Percentiles rank a stretch among this genome's conserved stretches.
Evolutionary conservation across 495 filamentous ascomycete genomes (phyloP).

Genomic region (Xylaria bambusicola): DNA sequence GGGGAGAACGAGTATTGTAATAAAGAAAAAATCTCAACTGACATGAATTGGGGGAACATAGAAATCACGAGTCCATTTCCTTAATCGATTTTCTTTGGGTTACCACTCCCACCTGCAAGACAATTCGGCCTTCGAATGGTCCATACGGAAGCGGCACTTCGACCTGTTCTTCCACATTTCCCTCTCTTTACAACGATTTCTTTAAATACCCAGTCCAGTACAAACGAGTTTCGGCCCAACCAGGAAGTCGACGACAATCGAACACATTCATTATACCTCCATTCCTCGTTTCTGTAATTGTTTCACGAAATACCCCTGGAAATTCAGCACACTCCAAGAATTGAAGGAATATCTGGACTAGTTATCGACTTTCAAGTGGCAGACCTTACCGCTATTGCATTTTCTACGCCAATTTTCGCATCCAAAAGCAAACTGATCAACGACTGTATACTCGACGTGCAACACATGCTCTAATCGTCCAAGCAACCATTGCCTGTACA

Average conservation of each 20-base stretch:
- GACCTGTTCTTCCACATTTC: not conserved
- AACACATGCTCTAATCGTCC: not conserved
- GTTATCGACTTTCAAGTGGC: not conserved
- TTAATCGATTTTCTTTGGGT: not conserved
- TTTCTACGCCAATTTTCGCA: slow-evolving; percentile 13
- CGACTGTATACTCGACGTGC: slow-evolving; percentile 4
- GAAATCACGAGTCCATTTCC: not conserved
- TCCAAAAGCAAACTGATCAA: not conserved
- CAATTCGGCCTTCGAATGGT: slow-evolving; percentile 7
- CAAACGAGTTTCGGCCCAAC: not conserved
- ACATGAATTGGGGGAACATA: slow-evolving; percentile 5
- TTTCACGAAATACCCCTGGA: not conserved
- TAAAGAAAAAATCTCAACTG: slow-evolving; percentile 2
- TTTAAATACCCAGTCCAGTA: slow-evolving; percentile 4
- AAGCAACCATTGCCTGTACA: slow-evolving; percentile 1
- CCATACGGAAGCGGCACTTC: slow-evolving; percentile 8
- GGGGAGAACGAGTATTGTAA: too few species aligned
- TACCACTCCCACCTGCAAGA: slow-evolving; percentile 5
- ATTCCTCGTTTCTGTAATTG: slow-evolving; percentile 2
- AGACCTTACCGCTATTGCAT: not conserved
- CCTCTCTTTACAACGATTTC: not conserved
- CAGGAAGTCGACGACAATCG: slow-evolving; percentile 5
- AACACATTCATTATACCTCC: slow-evolving; percentile 8
- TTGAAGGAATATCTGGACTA: not conserved
- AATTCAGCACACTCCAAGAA: not conserved